Conservation (phyloP, 1,139 yeast genomes). For the Spencermartinsiella ligniputridi region DNA sequence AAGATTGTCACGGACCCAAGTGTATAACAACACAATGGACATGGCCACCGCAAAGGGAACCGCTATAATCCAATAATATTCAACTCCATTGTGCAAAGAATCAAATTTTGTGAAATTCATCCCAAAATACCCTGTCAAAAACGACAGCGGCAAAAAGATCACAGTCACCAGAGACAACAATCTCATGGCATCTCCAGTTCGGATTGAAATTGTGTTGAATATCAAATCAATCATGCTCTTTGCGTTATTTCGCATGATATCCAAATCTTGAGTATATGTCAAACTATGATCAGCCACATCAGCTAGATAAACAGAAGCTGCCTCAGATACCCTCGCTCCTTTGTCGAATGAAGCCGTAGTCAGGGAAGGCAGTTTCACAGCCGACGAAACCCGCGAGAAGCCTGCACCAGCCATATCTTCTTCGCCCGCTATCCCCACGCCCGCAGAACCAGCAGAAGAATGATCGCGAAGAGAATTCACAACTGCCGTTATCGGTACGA, state of each 20-base stretch:
- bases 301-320: conserved; percentile 42
- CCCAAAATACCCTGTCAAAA: conserved; percentile 56
- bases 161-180: conserved; percentile 50
- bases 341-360: background rate
- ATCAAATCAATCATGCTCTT: conserved; percentile 46
- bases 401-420: conserved; percentile 1
- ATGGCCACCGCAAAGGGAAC: conserved; percentile 45
- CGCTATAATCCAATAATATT: conserved; percentile 49
- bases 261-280: conserved; percentile 47
- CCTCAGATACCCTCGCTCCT: conserved; percentile 30
- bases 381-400: background rate
- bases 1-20: conserved; percentile 20
- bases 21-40: conserved; percentile 28
- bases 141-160: conserved; percentile 49
- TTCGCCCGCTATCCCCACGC: conserved; percentile 1
- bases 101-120: conserved; percentile 52
- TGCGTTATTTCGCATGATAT: conserved; percentile 47
- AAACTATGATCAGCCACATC: conserved; percentile 53
- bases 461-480: conserved; percentile 43
- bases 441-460: conserved; percentile 17
- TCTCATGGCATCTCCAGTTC: conserved; percentile 48
- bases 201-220: conserved; percentile 50
- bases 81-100: conserved; percentile 40
- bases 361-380: background rate
- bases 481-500: conserved; percentile 44